Base-by-base conservation (phyloP, 2,329 filamentous ascomycete species). In the Bipolaris oryzae region DNA sequence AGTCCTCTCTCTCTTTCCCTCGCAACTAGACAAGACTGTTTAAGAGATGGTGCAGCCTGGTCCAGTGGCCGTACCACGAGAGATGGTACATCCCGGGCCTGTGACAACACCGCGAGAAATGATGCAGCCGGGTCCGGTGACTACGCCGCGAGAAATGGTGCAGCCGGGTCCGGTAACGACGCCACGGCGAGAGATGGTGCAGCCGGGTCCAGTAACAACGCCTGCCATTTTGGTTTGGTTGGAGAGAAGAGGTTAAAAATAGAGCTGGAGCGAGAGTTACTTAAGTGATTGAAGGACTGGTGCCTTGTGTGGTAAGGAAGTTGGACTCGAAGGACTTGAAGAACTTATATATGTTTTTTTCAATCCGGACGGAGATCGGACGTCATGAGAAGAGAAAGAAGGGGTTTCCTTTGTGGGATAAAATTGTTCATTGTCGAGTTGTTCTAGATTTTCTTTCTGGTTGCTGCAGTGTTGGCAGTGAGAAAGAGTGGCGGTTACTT, bases 221-320 rank as follows among this genome's bases (percentile, higher is more conserved):
- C 42, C 25, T 16, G 25, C 33, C 45, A 48, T 48, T 48, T 38
- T 48, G 45, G 15, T 48, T 48, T 33, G 3, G 21, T 16, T 45
- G 16, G 43, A 42, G 39, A 42, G 10, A 13, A 15, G 10, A 5
- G 25, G 28, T 5, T 28, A 18, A 20, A n/a, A 11, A 25, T 16
- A 18, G 7, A 31, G n/a, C n/a, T 38, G n/a, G 15, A 38, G 16
- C n/a, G 33, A 48, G 7, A 25, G 21, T 13, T 2, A 18, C 3
- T 38, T 5, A 34, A 28, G 16, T 35, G 20, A 25, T 48, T 25
- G 34, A 13, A 23, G 15, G 10, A 21, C 37, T 25, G 33, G 3
- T 48, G 33, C 15, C 20, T 38, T 20, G 20, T 20, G 25, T 3
- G 16, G 21, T 37, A 21, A 10, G 13, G 20, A 16, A 18, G 11